A percentile compares a stretch with the other conserved stretches of the same genome.
Evolutionary conservation across 345 rosid genomes (phyloP).

Genomic region (Salix udensis): DNA sequence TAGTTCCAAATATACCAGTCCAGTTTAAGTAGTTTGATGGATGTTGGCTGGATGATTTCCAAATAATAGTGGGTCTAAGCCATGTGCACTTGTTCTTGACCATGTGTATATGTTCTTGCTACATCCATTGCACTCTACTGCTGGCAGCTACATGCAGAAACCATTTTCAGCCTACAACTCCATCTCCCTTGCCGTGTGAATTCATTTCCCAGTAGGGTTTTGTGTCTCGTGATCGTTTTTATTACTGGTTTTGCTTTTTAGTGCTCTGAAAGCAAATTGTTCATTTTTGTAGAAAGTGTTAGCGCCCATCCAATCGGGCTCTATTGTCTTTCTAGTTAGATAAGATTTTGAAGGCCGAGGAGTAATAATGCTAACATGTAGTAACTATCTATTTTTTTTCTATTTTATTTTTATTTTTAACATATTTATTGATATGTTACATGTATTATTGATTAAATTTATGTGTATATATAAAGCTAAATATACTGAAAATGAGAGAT

Average conservation of each 20-base stretch:
- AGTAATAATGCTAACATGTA: no score
- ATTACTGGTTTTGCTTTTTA: neutral
- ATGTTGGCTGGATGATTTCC: neutral
- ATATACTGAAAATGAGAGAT: no score
- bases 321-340: no score
- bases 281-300: neutral
- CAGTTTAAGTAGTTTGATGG: neutral
- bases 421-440: no score
- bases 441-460: no score
- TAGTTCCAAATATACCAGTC: slow-evolving; percentile 7
- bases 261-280: neutral
- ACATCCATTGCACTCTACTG: slow-evolving; percentile 5
- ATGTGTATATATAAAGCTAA: no score
- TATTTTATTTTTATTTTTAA: no score
- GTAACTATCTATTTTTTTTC: no score
- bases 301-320: no score
- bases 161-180: neutral
- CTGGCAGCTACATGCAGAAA: slow-evolving; percentile 15
- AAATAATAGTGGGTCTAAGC: slow-evolving; percentile 13
- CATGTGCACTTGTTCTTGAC: slow-evolving; percentile 31
- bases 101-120: slow-evolving; percentile 32
- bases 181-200: neutral
- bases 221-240: neutral
- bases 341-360: no score
- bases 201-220: neutral